phyloP scores from a whole-genome alignment of 116 monocot genomes.

The Posidonia oceanica region DNA sequence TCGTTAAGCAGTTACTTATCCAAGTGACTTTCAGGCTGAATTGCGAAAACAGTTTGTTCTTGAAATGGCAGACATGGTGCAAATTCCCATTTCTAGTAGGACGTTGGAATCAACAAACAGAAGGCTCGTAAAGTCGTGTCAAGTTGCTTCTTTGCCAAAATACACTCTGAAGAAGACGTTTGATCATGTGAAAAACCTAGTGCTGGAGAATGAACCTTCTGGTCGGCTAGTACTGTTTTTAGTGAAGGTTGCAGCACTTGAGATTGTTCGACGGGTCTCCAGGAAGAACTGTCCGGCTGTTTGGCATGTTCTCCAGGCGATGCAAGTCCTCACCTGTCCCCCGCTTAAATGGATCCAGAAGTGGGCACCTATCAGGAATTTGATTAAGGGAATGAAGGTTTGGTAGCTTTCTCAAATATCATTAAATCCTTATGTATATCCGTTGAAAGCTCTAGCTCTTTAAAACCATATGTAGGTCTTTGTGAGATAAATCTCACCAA shows the following conservation, averaged over 20 bases:
- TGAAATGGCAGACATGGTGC: conserved; percentile 7
- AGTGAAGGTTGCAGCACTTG: conserved; percentile 59
- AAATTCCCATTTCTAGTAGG: conserved; percentile 10
- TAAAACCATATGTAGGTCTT: too few relatives aligned
- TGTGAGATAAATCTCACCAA: too few relatives aligned
- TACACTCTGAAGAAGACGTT: background rate
- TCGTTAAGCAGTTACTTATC: too few relatives aligned
- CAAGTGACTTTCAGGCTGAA: background rate
- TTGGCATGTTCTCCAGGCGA: conserved; percentile 58
- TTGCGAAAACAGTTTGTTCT: background rate
- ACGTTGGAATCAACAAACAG: background rate
- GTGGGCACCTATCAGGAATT: conserved; percentile 44
- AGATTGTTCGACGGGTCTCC: conserved; percentile 54
- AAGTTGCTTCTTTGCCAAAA: conserved; percentile 10
- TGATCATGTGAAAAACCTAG: conserved; percentile 6
- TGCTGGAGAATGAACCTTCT: conserved; percentile 12
- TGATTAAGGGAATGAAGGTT: conserved; percentile 61
- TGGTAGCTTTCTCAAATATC: background rate
- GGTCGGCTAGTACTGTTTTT: conserved; percentile 36
- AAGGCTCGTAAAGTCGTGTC: conserved; percentile 1
- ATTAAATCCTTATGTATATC: background rate
- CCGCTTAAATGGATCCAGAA: conserved; percentile 76
- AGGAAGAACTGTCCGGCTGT: conserved; percentile 52
- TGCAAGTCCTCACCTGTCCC: conserved; percentile 63
- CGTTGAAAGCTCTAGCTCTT: too few relatives aligned